These are phyloP conservation scores for Aegilops bicornis DNA, from an alignment of 176 grass and related monocot species.

Conservation along the genomic window DNA sequence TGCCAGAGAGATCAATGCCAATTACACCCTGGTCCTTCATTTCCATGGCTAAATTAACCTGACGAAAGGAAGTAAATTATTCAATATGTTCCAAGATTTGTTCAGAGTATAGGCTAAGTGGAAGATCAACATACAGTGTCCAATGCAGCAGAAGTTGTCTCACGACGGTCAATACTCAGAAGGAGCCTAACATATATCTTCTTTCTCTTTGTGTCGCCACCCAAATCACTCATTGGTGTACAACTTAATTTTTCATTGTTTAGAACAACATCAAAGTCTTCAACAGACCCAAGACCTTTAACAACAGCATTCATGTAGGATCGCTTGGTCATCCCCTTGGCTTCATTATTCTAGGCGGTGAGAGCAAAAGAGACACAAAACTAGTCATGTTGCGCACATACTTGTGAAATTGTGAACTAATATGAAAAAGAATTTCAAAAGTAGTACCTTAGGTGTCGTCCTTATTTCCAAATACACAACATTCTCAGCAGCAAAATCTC, in stretches of 20 bases:
- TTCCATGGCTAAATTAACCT: slow-evolving; percentile 94
- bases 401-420: not conserved
- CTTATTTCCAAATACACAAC: slow-evolving; percentile 93
- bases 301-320: slow-evolving; percentile 97
- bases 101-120: not conserved
- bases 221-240: slow-evolving; percentile 10
- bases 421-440: not conserved
- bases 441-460: slow-evolving; percentile 88
- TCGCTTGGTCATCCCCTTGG: slow-evolving; percentile 93
- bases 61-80: slow-evolving; percentile 11
- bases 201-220: slow-evolving; percentile 44
- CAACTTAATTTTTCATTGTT: slow-evolving; percentile 22
- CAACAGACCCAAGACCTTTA: slow-evolving; percentile 67
- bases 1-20: slow-evolving; percentile 93
- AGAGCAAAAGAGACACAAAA: slow-evolving; percentile 1
- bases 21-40: slow-evolving; percentile 84
- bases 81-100: not conserved
- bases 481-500: slow-evolving; percentile 98
- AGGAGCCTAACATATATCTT: slow-evolving; percentile 83
- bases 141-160: slow-evolving; percentile 72
- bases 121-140: slow-evolving; percentile 65
- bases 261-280: slow-evolving; percentile 66
- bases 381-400: not conserved
- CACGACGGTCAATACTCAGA: slow-evolving; percentile 86
- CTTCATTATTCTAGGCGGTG: slow-evolving; percentile 65